These are phyloP conservation scores for Daedaleopsis nitida DNA, from an alignment of 768 basidiomycete species.

Conservation along the genomic window DNA sequence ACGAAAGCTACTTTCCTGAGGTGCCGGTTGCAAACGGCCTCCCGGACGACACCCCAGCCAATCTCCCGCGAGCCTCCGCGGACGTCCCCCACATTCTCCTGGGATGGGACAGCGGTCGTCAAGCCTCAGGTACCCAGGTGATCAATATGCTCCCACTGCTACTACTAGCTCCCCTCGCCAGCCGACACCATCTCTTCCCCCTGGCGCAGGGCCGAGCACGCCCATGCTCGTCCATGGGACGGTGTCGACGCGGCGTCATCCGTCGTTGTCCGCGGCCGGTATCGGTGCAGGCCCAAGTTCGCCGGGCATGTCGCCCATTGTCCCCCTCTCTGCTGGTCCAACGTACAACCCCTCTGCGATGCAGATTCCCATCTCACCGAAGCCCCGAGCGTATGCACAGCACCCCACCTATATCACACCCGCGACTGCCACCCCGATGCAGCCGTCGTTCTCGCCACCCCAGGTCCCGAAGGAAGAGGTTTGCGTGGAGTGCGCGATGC, in stretches of 20 bases:
- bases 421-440: constrained; percentile 51
- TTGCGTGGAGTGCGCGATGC: constrained; percentile 97
- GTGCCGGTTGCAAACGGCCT: constrained; percentile 8
- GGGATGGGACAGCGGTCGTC: constrained; percentile 32
- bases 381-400: constrained; percentile 66
- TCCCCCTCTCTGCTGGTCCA: constrained; percentile 49
- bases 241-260: constrained; percentile 48
- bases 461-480: constrained; percentile 71
- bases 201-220: constrained; percentile 15
- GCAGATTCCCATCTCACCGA: constrained; percentile 65
- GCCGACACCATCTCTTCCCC: constrained; percentile 14
- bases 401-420: constrained; percentile 79
- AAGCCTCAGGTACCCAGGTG: constrained; percentile 4
- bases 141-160: constrained; percentile 8
- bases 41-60: constrained; percentile 7
- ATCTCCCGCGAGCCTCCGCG: constrained; percentile 6
- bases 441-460: constrained; percentile 59
- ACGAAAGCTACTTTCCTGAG: constrained; percentile 13
- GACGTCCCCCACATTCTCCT: constrained; percentile 12
- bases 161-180: constrained; percentile 7
- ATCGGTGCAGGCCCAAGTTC: constrained; percentile 33
- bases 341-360: constrained; percentile 34
- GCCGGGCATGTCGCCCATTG: constrained; percentile 46
- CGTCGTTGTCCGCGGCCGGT: constrained; percentile 43
- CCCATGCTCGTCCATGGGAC: constrained; percentile 34